Evolutionary conservation across 2,329 filamentous ascomycete genomes (phyloP).

Genomic region (Verticillium longisporum): DNA sequence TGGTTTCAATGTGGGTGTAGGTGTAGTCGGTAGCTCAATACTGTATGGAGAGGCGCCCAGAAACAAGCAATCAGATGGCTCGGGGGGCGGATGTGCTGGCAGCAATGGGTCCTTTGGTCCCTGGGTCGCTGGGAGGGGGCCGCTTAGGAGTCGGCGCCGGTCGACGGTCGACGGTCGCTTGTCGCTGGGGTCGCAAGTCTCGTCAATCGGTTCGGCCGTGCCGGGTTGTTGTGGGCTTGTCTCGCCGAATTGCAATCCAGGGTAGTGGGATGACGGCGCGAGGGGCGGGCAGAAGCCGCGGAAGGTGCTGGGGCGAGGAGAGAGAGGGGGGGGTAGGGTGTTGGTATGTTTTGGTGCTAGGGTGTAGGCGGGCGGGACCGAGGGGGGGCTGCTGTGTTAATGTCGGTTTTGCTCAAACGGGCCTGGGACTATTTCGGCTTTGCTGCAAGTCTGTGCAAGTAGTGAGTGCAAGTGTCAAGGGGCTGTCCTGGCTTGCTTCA

Average conservation of each 20-base stretch:
- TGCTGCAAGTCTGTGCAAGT: neutral
- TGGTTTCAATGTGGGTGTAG: neutral
- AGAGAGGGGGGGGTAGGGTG: neutral
- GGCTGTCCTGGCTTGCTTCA: neutral
- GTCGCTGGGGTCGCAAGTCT: neutral
- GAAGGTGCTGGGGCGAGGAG: constrained; percentile 5
- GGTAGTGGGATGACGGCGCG: neutral
- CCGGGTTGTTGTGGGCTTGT: neutral
- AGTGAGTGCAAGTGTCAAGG: neutral
- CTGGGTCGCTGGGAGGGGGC: neutral
- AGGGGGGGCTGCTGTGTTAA: neutral
- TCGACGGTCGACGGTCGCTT: neutral
- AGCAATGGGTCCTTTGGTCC: neutral
- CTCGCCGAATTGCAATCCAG: neutral
- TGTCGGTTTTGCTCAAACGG: neutral
- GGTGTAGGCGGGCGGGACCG: neutral
- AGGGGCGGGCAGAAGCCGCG: neutral
- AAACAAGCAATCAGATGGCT: neutral
- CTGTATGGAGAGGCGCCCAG: neutral
- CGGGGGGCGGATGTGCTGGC: neutral
- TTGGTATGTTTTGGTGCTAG: neutral
- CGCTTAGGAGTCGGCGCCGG: neutral
- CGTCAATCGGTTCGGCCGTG: neutral
- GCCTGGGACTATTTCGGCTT: neutral
- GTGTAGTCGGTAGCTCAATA: neutral